Evolutionary conservation across 257 asterid genomes (phyloP).

Genomic region (Striga asiatica): DNA sequence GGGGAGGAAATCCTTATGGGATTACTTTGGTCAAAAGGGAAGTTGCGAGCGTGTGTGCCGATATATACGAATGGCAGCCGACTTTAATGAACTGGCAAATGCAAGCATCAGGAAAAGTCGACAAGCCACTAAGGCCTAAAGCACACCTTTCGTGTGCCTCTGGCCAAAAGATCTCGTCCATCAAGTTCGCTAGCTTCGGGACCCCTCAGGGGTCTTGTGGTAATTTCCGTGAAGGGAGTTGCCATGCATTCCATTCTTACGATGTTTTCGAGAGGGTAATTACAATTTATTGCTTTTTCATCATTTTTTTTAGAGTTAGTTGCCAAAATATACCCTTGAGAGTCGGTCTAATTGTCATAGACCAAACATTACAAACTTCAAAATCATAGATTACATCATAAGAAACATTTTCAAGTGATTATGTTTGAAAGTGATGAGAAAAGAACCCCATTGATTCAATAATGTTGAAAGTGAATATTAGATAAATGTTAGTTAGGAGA

Average conservation of each 20-base stretch:
- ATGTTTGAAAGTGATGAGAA: too few species aligned
- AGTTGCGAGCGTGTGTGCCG: slow-evolving; percentile 57
- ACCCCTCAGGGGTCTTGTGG: slow-evolving; percentile 71
- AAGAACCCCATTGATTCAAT: too few species aligned
- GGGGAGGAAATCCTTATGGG: slow-evolving; percentile 70
- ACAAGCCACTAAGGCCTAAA: slow-evolving; percentile 61
- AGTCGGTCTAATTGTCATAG: background rate
- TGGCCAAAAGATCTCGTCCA: slow-evolving; percentile 56
- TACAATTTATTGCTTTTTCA: background rate
- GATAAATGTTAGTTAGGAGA: too few species aligned
- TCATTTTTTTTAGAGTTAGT: background rate
- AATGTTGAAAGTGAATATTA: too few species aligned
- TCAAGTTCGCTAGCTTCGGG: slow-evolving; percentile 80
- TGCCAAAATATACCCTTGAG: background rate
- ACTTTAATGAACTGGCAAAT: slow-evolving; percentile 49
- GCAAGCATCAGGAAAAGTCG: slow-evolving; percentile 53
- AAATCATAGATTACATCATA: background rate
- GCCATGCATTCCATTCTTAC: slow-evolving; percentile 66
- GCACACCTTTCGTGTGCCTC: slow-evolving; percentile 63
- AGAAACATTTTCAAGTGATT: too few species aligned
- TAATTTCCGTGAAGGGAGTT: slow-evolving; percentile 46
- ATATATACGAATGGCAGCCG: slow-evolving; percentile 74
- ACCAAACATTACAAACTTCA: background rate
- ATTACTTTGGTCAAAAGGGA: slow-evolving; percentile 56
- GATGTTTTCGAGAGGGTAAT: slow-evolving; percentile 66